Conservation (phyloP, 2,329 filamentous ascomycete genomes). For the Hypocreales sp. region DNA sequence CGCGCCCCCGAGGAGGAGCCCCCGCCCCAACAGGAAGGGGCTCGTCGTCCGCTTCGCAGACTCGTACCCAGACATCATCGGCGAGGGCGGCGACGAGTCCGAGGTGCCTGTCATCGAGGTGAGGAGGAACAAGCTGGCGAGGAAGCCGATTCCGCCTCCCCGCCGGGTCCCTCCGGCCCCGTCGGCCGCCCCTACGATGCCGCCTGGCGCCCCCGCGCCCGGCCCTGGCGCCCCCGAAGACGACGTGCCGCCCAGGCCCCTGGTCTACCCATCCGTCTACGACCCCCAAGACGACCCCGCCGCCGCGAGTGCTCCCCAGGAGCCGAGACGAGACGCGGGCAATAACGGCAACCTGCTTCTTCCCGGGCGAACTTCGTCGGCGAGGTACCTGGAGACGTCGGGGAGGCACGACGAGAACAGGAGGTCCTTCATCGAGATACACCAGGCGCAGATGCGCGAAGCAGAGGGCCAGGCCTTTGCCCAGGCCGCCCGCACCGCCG, state of each 20-base stretch:
- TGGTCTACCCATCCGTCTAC: constrained; percentile 27
- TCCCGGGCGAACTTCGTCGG: constrained; percentile 17
- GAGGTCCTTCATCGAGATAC: constrained; percentile 41
- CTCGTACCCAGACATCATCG: constrained; percentile 64
- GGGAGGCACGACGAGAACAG: constrained; percentile 33
- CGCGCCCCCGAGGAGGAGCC: constrained; percentile 26
- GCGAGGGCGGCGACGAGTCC: constrained; percentile 80
- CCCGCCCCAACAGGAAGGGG: constrained; percentile 43
- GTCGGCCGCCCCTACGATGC: constrained; percentile 3
- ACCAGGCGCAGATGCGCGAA: constrained; percentile 43
- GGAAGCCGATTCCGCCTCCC: constrained; percentile 16
- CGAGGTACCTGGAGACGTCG: constrained; percentile 26
- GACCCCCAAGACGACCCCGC: constrained; percentile 6
- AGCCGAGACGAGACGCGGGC: not conserved
- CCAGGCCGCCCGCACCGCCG: constrained; percentile 25
- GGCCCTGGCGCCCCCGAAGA: constrained; percentile 11
- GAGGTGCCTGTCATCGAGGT: constrained; percentile 59
- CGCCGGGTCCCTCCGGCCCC: too few species aligned
- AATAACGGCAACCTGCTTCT: constrained; percentile 10
- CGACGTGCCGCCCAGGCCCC: constrained; percentile 35
- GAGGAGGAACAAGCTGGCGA: constrained; percentile 35
- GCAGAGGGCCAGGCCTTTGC: constrained; percentile 45
- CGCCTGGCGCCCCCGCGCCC: not conserved
- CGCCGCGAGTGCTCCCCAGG: not conserved
- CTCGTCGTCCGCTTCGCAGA: constrained; percentile 62